These are phyloP conservation scores for Globisporangium spinosum DNA, from an alignment of 352 stramenopile genomes.

Conservation along the genomic window DNA sequence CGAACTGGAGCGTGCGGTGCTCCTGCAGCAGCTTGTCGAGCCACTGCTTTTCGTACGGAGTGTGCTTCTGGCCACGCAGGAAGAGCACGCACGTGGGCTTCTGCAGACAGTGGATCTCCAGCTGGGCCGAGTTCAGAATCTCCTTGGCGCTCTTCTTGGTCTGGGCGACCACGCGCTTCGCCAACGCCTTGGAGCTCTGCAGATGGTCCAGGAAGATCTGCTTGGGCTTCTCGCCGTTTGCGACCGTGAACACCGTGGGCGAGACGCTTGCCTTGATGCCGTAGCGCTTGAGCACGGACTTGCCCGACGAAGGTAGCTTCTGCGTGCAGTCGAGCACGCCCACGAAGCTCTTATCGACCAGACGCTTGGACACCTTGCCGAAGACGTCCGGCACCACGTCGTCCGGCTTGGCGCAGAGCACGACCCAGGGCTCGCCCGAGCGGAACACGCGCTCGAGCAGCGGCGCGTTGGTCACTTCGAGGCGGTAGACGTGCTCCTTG, in stretches of 20 bases:
- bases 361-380: slow-evolving; percentile 50
- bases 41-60: slow-evolving; percentile 69
- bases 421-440: slow-evolving; percentile 78
- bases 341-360: slow-evolving; percentile 52
- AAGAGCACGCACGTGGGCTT: slow-evolving; percentile 62
- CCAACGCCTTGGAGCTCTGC: slow-evolving; percentile 53
- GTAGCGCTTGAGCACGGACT: slow-evolving; percentile 60
- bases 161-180: slow-evolving; percentile 46
- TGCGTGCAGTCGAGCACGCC: slow-evolving; percentile 78
- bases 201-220: slow-evolving; percentile 71
- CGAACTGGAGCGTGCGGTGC: slow-evolving; percentile 62
- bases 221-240: slow-evolving; percentile 70
- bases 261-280: slow-evolving; percentile 53
- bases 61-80: slow-evolving; percentile 52
- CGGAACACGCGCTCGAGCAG: slow-evolving; percentile 71
- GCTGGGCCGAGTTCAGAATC: slow-evolving; percentile 62
- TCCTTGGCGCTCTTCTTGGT: slow-evolving; percentile 55
- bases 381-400: slow-evolving; percentile 72
- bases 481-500: slow-evolving; percentile 55
- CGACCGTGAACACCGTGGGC: slow-evolving; percentile 76
- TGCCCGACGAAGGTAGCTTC: slow-evolving; percentile 42
- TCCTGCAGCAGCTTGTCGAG: slow-evolving; percentile 53
- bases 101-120: slow-evolving; percentile 62
- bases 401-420: slow-evolving; percentile 68
- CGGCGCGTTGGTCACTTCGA: slow-evolving; percentile 50